Conservation (phyloP, 2,329 filamentous ascomycete genomes). For the Ophiostoma pallidulum region DNA sequence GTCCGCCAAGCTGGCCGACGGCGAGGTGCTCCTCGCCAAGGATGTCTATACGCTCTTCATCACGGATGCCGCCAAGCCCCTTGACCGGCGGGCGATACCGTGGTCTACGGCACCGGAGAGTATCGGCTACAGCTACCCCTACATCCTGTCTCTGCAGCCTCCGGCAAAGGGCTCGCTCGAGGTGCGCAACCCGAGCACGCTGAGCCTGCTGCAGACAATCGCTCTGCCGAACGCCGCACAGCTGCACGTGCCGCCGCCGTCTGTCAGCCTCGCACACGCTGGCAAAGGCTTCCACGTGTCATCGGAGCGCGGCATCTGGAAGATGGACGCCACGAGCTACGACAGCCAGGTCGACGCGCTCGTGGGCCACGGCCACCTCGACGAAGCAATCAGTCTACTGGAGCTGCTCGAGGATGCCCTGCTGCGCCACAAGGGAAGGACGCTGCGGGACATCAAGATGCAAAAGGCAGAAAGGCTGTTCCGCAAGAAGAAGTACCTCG, state of each 20-base stretch:
- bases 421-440: conserved; percentile 69
- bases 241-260: conserved; percentile 85
- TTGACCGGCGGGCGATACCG: conserved; percentile 75
- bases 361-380: conserved; percentile 61
- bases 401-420: conserved; percentile 88
- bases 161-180: conserved; percentile 75
- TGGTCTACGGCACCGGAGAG: conserved; percentile 84
- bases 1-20: conserved; percentile 70
- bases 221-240: conserved; percentile 71
- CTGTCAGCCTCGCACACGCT: conserved; percentile 86
- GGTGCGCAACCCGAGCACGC: conserved; percentile 82
- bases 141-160: conserved; percentile 72
- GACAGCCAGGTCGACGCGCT: conserved; percentile 81
- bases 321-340: conserved; percentile 89
- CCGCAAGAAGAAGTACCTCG: conserved; percentile 68
- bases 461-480: conserved; percentile 84
- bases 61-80: conserved; percentile 67
- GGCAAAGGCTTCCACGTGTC: conserved; percentile 92
- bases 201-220: conserved; percentile 82
- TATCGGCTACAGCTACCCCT: conserved; percentile 94
- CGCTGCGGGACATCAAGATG: conserved; percentile 79
- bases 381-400: conserved; percentile 86
- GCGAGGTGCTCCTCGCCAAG: conserved; percentile 87
- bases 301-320: conserved; percentile 87
- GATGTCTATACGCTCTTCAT: conserved; percentile 95